These are phyloP conservation scores for Phytophthora foliorum DNA, from an alignment of 352 stramenopile species.

Conservation along the genomic window DNA sequence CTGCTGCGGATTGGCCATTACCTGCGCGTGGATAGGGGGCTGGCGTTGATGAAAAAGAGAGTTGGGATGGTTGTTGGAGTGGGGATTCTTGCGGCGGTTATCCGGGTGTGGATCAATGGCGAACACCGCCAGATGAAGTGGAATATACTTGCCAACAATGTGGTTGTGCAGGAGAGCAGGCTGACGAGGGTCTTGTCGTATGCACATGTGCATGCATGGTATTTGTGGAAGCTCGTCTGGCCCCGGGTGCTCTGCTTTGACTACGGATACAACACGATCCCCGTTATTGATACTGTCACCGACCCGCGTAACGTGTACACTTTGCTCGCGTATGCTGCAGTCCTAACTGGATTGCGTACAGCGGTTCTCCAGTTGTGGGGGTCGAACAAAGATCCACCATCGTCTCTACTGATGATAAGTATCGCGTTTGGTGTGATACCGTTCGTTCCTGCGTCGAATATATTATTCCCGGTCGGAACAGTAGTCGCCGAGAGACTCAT, in stretches of 20 bases:
- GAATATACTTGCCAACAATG: conserved; percentile 90
- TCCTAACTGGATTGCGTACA: conserved; percentile 42
- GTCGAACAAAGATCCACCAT: conserved; percentile 18
- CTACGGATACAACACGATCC: conserved; percentile 92
- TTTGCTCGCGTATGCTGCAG: conserved; percentile 60
- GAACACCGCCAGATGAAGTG: conserved; percentile 76
- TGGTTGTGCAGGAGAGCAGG: conserved; percentile 59
- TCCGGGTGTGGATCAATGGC: conserved; percentile 77
- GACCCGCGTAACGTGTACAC: conserved; percentile 77
- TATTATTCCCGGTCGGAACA: conserved; percentile 92
- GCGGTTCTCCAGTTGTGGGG: conserved; percentile 22
- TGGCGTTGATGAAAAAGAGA: conserved; percentile 21
- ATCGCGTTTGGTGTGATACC: conserved; percentile 84
- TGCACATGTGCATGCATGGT: conserved; percentile 88
- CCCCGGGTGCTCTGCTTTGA: conserved; percentile 90
- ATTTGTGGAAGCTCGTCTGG: conserved; percentile 92
- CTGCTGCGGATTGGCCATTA: conserved; percentile 34
- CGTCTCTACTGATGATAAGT: conserved; percentile 56
- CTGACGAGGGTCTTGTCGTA: conserved; percentile 75
- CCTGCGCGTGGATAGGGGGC: neutral
- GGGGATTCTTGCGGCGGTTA: conserved; percentile 27
- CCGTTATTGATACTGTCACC: conserved; percentile 59
- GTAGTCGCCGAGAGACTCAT: conserved; percentile 92
- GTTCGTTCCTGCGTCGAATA: conserved; percentile 93
- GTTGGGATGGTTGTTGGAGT: conserved; percentile 25